Evolutionary conservation across 768 basidiomycete species (phyloP).

Genomic region (Paxillus rubicundulus): DNA sequence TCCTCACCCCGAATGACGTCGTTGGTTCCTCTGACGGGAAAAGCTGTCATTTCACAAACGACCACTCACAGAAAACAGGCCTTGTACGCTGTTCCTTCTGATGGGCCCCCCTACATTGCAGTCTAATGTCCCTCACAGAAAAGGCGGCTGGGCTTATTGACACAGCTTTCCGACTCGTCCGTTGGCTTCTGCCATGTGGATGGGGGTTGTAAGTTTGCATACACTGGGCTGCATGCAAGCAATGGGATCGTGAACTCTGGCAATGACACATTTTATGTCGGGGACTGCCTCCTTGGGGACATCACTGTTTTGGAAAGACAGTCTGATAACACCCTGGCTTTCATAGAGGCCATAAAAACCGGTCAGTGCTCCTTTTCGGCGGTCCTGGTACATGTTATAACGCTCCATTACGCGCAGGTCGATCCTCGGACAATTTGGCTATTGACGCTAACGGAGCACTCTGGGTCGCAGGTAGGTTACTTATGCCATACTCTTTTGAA

Average conservation of each 20-base stretch:
- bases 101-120: not conserved
- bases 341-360: constrained; percentile 51
- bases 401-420: constrained; percentile 34
- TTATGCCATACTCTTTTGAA: not conserved
- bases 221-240: constrained; percentile 44
- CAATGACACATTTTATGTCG: constrained; percentile 67
- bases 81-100: constrained; percentile 38
- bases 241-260: constrained; percentile 56
- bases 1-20: constrained; percentile 70
- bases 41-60: constrained; percentile 71
- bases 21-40: constrained; percentile 63
- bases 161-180: constrained; percentile 40
- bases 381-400: constrained; percentile 2
- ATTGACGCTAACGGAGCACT: constrained; percentile 58
- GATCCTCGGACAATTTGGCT: constrained; percentile 57
- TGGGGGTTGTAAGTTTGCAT: constrained; percentile 59
- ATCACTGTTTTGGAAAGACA: constrained; percentile 57
- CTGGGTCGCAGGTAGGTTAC: constrained; percentile 55
- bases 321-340: constrained; percentile 53
- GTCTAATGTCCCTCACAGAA: constrained; percentile 13
- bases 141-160: constrained; percentile 26
- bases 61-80: constrained; percentile 53
- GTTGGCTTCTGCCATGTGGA: constrained; percentile 65
- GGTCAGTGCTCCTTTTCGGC: constrained; percentile 36
- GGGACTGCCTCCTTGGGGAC: constrained; percentile 41